Base-by-base conservation (phyloP, 768 basidiomycete genomes). In the Russula abietina region DNA sequence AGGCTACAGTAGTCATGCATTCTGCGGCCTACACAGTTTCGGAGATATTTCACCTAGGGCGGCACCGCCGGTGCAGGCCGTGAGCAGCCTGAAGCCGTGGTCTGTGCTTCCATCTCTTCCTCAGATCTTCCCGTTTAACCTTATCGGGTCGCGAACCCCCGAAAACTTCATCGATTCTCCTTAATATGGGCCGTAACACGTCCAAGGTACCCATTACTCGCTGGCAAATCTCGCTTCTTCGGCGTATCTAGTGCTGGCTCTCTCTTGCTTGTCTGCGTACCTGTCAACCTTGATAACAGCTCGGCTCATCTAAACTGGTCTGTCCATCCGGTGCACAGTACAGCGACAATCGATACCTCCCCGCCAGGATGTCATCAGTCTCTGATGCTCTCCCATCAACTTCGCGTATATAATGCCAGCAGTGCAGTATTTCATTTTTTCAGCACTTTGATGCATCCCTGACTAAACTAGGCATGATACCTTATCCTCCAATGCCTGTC, bases 211-310 rank as follows among this genome's bases (percentile, higher is more conserved):
- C 39, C 16, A 33, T 41, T 43, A n/a, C 61, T 45, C 51, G 61
- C 61, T 62, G 61, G 61, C 61, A 57, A 57, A 22, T 54, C 48
- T 38, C n/a, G 43, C 62, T 49, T 55, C 62, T 28, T 46, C 39
- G 57, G 57, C 52, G 28, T 33, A 26, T 33, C 46, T n/a, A 10
- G 24, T 26, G 24, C 51, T 30, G 38, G 43, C 54, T 38, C 24
- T 2, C n/a, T 22, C 48, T 51, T 54, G 26, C 17, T 19, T 32
- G 26, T 62, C 17, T 33, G 1, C 22, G 46, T 49, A 17, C 39
- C 53, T 59, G 17, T 24, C n/a, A 64, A 64, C 63, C 54, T 60
- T 64, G 63, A 64, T 64, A 64, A 41, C 24, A 32, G 4, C 2
- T 46, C 24, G 7, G 7, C 2, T 45, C 30, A 12, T 49, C 46